Evolutionary conservation across 495 filamentous ascomycete genomes (phyloP).

Genomic region (Polyplosphaeria fusca): DNA sequence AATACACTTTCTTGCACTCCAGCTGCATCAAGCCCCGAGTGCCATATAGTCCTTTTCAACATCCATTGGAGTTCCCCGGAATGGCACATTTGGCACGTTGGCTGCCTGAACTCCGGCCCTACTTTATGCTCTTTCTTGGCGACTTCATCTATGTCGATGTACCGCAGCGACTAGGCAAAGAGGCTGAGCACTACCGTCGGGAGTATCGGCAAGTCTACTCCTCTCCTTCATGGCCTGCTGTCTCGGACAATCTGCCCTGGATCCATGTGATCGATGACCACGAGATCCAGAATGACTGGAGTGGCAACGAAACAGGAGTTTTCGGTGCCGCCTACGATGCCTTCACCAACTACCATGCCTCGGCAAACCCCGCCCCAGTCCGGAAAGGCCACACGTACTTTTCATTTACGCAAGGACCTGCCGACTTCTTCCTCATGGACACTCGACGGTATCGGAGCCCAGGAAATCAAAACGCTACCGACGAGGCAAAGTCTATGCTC

Average conservation of each 20-base stretch:
- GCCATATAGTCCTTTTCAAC: constrained; percentile 77
- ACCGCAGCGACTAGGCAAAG: constrained; percentile 69
- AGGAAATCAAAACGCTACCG: constrained; percentile 43
- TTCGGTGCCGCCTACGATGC: constrained; percentile 78
- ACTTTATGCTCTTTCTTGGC: constrained; percentile 98
- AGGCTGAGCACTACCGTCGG: constrained; percentile 71
- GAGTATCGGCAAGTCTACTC: constrained; percentile 93
- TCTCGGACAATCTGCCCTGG: constrained; percentile 76
- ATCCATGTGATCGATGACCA: constrained; percentile 96
- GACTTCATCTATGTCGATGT: constrained; percentile 99
- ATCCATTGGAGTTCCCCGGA: constrained; percentile 78
- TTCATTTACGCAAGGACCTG: constrained; percentile 81
- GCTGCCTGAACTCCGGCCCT: constrained; percentile 61
- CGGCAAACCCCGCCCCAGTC: constrained; percentile 72
- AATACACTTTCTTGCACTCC: constrained; percentile 83
- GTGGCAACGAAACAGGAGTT: constrained; percentile 65
- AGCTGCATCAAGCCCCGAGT: constrained; percentile 89
- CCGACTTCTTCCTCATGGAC: constrained; percentile 91
- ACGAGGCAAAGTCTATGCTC: constrained; percentile 74
- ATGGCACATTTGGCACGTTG: constrained; percentile 63
- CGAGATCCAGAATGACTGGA: constrained; percentile 93
- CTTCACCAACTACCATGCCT: constrained; percentile 79
- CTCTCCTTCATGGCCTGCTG: constrained; percentile 79
- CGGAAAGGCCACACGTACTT: constrained; percentile 69
- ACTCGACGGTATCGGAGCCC: constrained; percentile 80